Conservation (phyloP, 2,329 filamentous ascomycete genomes). For the Calonectria multiphialidica region DNA sequence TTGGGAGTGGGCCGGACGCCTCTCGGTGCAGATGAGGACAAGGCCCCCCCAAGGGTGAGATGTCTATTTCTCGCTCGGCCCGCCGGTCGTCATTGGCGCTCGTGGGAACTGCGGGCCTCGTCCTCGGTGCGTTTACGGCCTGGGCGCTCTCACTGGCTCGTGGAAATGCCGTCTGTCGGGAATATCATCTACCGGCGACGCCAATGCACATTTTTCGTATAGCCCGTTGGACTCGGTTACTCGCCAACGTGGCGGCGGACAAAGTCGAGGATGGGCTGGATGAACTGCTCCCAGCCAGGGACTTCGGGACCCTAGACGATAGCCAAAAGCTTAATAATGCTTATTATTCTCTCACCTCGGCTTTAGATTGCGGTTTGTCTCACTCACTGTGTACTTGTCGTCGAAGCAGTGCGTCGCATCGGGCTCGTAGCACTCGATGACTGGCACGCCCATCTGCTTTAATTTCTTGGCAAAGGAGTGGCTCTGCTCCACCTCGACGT, state of each 20-base stretch:
- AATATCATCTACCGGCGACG: background rate
- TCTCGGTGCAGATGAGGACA: background rate
- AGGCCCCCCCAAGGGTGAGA: background rate
- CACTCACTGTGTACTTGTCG: background rate
- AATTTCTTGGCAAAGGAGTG: background rate
- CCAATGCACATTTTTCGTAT: too few species aligned
- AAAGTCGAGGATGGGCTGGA: slow-evolving; percentile 11
- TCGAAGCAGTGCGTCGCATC: background rate
- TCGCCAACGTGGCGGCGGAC: background rate
- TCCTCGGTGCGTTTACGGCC: background rate
- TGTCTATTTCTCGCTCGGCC: background rate
- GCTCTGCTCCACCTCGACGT: slow-evolving; percentile 1
- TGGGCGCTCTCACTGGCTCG: background rate
- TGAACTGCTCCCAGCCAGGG: background rate
- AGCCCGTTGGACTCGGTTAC: background rate
- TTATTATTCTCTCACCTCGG: background rate
- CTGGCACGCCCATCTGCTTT: background rate
- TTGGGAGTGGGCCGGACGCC: background rate
- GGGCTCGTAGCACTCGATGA: background rate
- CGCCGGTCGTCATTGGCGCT: background rate
- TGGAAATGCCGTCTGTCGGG: background rate
- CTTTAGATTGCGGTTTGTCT: background rate
- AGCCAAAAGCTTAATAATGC: background rate
- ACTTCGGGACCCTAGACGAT: background rate
- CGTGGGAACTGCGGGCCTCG: background rate